phyloP scores from a whole-genome alignment of 768 basidiomycete genomes.

The Amanita exitialis region DNA sequence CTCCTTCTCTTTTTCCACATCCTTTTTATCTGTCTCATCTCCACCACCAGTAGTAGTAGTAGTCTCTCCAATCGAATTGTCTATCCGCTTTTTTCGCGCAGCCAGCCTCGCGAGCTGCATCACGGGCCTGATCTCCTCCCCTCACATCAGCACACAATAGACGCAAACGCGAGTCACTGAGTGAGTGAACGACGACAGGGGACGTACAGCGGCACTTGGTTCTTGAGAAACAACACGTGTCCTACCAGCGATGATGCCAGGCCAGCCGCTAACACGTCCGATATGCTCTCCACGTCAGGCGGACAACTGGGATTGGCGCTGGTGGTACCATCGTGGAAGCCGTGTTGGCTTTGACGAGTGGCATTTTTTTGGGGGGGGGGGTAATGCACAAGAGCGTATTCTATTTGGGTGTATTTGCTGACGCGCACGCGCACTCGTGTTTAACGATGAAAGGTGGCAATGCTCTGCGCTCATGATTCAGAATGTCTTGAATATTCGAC shows the following conservation, averaged over 20 bases:
- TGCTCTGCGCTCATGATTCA: too few species aligned
- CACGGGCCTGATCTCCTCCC: conserved; percentile 37
- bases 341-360: too few species aligned
- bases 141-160: not conserved
- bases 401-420: too few species aligned
- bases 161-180: not conserved
- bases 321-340: conserved; percentile 8
- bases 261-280: conserved; percentile 50
- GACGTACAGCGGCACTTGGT: conserved; percentile 70
- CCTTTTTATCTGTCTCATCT: not conserved
- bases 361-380: too few species aligned
- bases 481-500: too few species aligned
- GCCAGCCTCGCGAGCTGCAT: conserved; percentile 53
- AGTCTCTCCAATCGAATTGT: too few species aligned
- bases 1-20: too few species aligned
- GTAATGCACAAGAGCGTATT: too few species aligned
- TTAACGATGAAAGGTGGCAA: too few species aligned
- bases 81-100: conserved; percentile 18
- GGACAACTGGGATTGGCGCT: conserved; percentile 26
- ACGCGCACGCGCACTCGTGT: too few species aligned
- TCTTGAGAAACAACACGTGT: conserved; percentile 70
- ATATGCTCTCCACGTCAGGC: conserved; percentile 41
- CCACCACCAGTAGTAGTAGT: too few species aligned
- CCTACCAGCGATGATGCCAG: conserved; percentile 54
- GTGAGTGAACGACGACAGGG: not conserved